phyloP scores from a whole-genome alignment of 805 yeast species.

The Tanozyma kutaoensis region DNA sequence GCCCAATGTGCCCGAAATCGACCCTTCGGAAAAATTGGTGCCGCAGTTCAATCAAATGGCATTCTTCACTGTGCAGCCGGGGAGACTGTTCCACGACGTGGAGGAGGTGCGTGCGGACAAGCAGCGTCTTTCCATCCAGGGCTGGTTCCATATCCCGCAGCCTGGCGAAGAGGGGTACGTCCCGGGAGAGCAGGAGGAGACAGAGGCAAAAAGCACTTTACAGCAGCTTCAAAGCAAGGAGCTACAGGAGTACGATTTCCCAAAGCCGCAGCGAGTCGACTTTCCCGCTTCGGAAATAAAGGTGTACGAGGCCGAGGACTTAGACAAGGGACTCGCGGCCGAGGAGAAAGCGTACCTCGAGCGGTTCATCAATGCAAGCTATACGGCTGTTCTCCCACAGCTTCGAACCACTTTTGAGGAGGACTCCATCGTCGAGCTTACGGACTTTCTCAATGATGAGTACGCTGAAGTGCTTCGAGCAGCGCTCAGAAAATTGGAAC shows the following conservation, averaged over 20 bases:
- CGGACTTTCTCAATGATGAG: conserved; percentile 45
- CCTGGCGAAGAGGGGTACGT: conserved; percentile 77
- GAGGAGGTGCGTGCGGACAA: conserved; percentile 91
- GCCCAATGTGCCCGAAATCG: conserved; percentile 83
- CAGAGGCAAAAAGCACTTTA: conserved; percentile 63
- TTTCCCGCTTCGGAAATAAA: conserved; percentile 25
- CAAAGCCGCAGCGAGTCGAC: conserved; percentile 43
- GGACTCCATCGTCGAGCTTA: conserved; percentile 58
- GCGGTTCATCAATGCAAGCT: conserved; percentile 42
- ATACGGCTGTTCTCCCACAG: too few species aligned
- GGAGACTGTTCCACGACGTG: conserved; percentile 92
- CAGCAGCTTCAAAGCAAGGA: conserved; percentile 69
- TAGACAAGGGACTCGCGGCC: conserved; percentile 4
- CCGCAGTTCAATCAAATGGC: conserved; percentile 97
- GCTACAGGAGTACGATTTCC: conserved; percentile 70
- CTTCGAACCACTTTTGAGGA: conserved; percentile 44
- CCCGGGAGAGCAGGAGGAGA: conserved; percentile 70
- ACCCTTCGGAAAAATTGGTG: conserved; percentile 51
- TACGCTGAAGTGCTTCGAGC: conserved; percentile 34
- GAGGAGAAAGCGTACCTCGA: conserved; percentile 37
- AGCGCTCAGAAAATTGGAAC: conserved; percentile 41
- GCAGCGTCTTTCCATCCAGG: conserved; percentile 86
- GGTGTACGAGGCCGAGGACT: conserved; percentile 9
- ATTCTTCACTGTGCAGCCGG: conserved; percentile 92
- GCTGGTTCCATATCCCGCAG: conserved; percentile 99